Conservation (phyloP, 352 stramenopile genomes). For the Blastocystis sp. region DNA sequence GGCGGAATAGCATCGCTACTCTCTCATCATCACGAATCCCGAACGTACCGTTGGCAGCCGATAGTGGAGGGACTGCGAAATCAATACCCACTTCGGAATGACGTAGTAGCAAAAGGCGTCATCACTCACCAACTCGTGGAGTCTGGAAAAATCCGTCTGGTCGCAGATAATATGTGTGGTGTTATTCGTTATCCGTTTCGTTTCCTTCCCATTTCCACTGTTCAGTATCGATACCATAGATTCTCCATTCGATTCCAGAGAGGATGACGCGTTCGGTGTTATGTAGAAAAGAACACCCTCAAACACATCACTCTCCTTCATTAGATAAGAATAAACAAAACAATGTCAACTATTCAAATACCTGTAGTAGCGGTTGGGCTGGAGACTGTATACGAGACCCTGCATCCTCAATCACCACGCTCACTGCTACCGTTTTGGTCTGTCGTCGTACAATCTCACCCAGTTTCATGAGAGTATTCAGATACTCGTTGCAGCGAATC, state of each 20-base stretch:
- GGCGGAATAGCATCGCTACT: conserved; percentile 33
- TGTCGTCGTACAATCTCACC: conserved; percentile 15
- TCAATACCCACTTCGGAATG: conserved; percentile 42
- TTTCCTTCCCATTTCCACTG: neutral
- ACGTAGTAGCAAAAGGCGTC: conserved; percentile 17
- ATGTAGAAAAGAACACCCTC: neutral
- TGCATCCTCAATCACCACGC: neutral
- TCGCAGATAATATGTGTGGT: conserved; percentile 35
- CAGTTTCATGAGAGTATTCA: conserved; percentile 20
- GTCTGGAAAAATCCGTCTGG: neutral
- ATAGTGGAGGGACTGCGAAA: conserved; percentile 37
- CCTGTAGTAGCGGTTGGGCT: conserved; percentile 5
- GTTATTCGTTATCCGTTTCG: neutral
- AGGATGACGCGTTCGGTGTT: neutral
- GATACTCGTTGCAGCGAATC: conserved; percentile 24
- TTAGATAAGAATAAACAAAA: neutral
- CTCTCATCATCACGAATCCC: neutral
- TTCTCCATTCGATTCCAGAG: neutral
- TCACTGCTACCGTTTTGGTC: neutral
- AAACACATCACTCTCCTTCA: neutral
- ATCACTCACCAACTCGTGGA: neutral
- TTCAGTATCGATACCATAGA: conserved; percentile 33
- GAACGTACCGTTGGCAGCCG: conserved; percentile 14
- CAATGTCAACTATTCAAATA: conserved; percentile 1
- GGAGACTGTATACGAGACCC: conserved; percentile 20